Percentiles rank a stretch among this genome's conserved stretches.
phyloP scores from a whole-genome alignment of 2,329 filamentous ascomycete species.

The Nemania sp. region DNA sequence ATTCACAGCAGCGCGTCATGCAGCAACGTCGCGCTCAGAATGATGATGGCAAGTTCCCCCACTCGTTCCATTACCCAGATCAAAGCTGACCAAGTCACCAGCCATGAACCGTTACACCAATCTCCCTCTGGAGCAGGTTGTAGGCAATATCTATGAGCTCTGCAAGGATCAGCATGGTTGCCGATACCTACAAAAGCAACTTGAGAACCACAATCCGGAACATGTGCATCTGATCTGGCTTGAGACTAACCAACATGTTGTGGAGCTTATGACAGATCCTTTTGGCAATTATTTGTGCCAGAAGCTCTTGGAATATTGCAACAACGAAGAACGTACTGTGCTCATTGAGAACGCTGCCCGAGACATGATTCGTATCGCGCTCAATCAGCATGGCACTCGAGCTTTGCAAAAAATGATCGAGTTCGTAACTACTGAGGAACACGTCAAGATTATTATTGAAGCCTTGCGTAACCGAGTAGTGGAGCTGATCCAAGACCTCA shows the following conservation, averaged over 20 bases:
- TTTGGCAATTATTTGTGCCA: conserved; percentile 99
- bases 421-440: conserved; percentile 82
- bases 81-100: conserved; percentile 34
- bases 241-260: conserved; percentile 90
- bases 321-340: conserved; percentile 89
- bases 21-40: conserved; percentile 75
- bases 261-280: conserved; percentile 97
- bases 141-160: conserved; percentile 81
- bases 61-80: not conserved
- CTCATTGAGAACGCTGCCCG: conserved; percentile 88
- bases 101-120: conserved; percentile 82
- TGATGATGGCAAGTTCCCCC: conserved; percentile 61
- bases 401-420: conserved; percentile 99
- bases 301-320: conserved; percentile 94
- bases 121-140: conserved; percentile 76
- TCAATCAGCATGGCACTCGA: conserved; percentile 96
- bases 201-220: conserved; percentile 84
- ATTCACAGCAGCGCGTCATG: conserved; percentile 76
- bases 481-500: conserved; percentile 92
- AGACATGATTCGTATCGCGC: conserved; percentile 87
- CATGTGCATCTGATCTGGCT: conserved; percentile 91
- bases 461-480: conserved; percentile 85
- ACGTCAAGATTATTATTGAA: conserved; percentile 84
- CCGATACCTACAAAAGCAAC: conserved; percentile 93
- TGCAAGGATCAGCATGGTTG: conserved; percentile 99